Evolutionary conservation across 2,329 filamentous ascomycete species (phyloP).

Genomic region (Cladosporium sp.): DNA sequence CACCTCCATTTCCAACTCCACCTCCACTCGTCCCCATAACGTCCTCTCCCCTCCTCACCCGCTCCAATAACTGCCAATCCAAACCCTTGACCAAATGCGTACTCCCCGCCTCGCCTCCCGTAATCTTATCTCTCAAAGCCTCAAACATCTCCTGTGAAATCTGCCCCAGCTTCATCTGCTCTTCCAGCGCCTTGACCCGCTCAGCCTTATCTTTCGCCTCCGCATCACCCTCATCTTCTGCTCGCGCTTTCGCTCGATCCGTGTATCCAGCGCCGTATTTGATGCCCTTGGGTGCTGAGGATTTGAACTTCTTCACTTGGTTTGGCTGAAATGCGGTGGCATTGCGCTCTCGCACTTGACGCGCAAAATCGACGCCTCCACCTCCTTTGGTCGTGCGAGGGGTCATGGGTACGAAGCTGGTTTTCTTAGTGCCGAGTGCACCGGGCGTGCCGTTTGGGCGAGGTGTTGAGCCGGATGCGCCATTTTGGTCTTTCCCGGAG

Average conservation of each 20-base stretch:
- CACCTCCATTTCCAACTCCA: slow-evolving; percentile 40
- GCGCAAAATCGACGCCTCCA: slow-evolving; percentile 65
- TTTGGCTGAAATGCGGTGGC: slow-evolving; percentile 41
- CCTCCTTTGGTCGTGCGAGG: slow-evolving; percentile 62
- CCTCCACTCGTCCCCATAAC: slow-evolving; percentile 37
- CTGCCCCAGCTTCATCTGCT: slow-evolving; percentile 75
- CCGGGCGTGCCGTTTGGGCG: slow-evolving; percentile 31
- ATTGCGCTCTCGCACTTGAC: slow-evolving; percentile 73
- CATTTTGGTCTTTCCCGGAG: slow-evolving; percentile 39
- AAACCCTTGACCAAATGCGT: slow-evolving; percentile 90
- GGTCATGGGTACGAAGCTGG: slow-evolving; percentile 74
- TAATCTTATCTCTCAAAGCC: slow-evolving; percentile 66
- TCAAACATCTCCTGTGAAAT: slow-evolving; percentile 78
- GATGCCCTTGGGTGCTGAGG: slow-evolving; percentile 73
- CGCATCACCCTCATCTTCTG: slow-evolving; percentile 42
- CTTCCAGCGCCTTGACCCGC: slow-evolving; percentile 72
- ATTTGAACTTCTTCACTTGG: slow-evolving; percentile 65
- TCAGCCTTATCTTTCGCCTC: slow-evolving; percentile 54
- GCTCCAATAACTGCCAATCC: slow-evolving; percentile 74
- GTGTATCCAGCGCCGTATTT: slow-evolving; percentile 75
- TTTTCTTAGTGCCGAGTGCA: slow-evolving; percentile 29
- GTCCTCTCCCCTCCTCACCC: slow-evolving; percentile 62
- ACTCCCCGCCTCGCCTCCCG: slow-evolving; percentile 72
- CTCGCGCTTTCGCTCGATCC: slow-evolving; percentile 68
- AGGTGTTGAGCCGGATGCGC: slow-evolving; percentile 22